Base-by-base conservation (phyloP, 805 yeast species). In the Starmerella sirachaensis region DNA sequence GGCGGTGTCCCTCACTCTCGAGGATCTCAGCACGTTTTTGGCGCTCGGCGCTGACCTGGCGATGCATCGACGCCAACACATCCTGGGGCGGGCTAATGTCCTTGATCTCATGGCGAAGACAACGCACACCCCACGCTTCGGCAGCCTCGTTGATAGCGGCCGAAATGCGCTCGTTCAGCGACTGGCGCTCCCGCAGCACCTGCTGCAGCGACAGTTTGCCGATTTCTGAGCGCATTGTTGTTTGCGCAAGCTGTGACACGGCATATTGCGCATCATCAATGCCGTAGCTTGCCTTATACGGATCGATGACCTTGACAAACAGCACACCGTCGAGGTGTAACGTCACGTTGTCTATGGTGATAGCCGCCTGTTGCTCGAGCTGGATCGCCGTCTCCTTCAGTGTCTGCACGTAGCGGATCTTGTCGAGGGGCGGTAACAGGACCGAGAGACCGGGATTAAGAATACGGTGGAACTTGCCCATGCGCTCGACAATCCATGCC, bases 241-340 rank as follows among this genome's bases (percentile, higher is more conserved):
- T 83, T 57, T 82, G 93, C 0, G 93, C 93, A 47, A 83, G 68
- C 59, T 83, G 93, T 28, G 79, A 66, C 38, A 83, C 74, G 26
- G 93, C 93, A 56, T 78, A 83, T 53, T 77, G 82, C 33, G 85
- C 83, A 52, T 82, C 86, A 54, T 83, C 93, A 14, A 82, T 93
- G 11, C 93, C 93, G 51, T 82, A 82, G 30, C 82, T 72, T 3
- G 93, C 93, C 62, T 78, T 80, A 57, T 77, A 82, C 5, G 93
- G 81, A 53, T 83, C 93, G 31, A 70, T 67, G 4, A 82, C 86
- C 48, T 74, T 74, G 50, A 81, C 72, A 52, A 80, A 83, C 42
- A 83, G 65, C 12, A 82, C 79, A 43, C 94, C 93, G 47, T 82
- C 93, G 67, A 82, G 68, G 49, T 81, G 91, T 46, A 82, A 65